phyloP scores from a whole-genome alignment of 257 asterid species.

The Forsythia viridissima region DNA sequence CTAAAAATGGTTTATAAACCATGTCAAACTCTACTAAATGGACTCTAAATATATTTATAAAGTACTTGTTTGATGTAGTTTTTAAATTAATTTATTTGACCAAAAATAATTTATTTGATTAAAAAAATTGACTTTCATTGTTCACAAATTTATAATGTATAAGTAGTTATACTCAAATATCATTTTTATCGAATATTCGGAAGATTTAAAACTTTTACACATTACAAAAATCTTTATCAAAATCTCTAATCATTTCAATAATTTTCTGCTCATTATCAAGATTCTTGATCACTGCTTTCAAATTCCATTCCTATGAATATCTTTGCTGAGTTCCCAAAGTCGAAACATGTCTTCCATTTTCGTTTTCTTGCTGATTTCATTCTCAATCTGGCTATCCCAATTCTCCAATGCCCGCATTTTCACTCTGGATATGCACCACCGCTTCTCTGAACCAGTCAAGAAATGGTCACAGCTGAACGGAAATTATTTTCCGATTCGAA shows the following conservation, averaged over 20 bases:
- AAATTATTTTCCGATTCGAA: conserved; percentile 24
- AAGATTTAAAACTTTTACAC: no score
- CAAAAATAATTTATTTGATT: no score
- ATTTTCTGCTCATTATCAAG: conserved; percentile 4
- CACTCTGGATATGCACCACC: conserved; percentile 81
- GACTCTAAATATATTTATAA: no score
- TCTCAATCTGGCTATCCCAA: conserved; percentile 26
- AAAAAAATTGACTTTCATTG: no score
- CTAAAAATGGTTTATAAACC: no score
- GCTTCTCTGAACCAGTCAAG: conserved; percentile 76
- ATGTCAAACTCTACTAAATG: no score
- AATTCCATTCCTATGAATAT: conserved; percentile 7
- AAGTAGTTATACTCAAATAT: no score
- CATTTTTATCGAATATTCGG: no score
- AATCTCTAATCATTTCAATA: not conserved
- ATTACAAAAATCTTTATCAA: not conserved
- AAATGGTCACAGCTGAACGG: conserved; percentile 43
- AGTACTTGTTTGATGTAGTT: no score
- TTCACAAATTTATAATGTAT: no score
- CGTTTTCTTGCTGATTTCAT: conserved; percentile 28
- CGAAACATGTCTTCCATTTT: conserved; percentile 44
- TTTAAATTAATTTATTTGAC: no score
- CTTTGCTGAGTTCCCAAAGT: not conserved
- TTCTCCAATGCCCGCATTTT: conserved; percentile 46
- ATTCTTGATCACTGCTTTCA: conserved; percentile 15